Evolutionary conservation across 176 grass and related monocot genomes (phyloP).

Genomic region (Hyparrhenia diplandra): DNA sequence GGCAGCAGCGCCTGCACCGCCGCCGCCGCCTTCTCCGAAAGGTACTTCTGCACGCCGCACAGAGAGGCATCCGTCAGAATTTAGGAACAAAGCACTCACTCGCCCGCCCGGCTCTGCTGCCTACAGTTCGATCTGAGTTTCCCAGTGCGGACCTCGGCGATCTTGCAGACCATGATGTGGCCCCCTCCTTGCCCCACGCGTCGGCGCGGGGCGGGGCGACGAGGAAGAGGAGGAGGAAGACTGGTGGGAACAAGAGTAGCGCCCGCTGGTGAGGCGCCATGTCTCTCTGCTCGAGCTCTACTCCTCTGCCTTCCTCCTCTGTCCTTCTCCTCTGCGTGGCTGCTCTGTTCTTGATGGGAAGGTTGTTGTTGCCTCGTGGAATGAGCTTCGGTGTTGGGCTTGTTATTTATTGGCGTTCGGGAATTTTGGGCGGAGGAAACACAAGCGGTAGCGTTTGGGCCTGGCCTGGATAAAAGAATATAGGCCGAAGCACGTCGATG

Average conservation of each 20-base stretch:
- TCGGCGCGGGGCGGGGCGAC: constrained; percentile 23
- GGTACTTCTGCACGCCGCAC: constrained; percentile 37
- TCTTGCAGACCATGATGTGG: constrained; percentile 92
- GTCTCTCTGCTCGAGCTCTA: background rate
- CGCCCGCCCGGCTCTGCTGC: background rate
- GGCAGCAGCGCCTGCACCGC: constrained; percentile 77
- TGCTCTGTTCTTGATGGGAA: background rate
- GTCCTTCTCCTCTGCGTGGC: background rate
- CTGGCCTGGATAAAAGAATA: too few relatives aligned
- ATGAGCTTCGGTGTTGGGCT: background rate
- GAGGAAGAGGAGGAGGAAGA: constrained; percentile 27
- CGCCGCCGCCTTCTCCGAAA: constrained; percentile 55
- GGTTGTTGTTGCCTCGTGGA: background rate
- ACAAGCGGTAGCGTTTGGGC: too few relatives aligned
- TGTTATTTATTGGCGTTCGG: background rate
- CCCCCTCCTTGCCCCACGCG: constrained; percentile 95
- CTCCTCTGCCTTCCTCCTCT: background rate
- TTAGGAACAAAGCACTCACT: background rate
- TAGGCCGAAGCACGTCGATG: too few relatives aligned
- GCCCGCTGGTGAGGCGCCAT: background rate
- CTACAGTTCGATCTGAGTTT: background rate
- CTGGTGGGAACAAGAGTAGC: constrained; percentile 13
- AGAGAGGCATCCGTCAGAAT: background rate
- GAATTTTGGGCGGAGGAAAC: too few relatives aligned
- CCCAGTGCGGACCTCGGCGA: constrained; percentile 58